Percentiles rank a stretch among this genome's conserved stretches.
These are phyloP conservation scores for Bipolaris zeicola DNA, from an alignment of 2,329 filamentous ascomycete genomes.

Conservation along the genomic window DNA sequence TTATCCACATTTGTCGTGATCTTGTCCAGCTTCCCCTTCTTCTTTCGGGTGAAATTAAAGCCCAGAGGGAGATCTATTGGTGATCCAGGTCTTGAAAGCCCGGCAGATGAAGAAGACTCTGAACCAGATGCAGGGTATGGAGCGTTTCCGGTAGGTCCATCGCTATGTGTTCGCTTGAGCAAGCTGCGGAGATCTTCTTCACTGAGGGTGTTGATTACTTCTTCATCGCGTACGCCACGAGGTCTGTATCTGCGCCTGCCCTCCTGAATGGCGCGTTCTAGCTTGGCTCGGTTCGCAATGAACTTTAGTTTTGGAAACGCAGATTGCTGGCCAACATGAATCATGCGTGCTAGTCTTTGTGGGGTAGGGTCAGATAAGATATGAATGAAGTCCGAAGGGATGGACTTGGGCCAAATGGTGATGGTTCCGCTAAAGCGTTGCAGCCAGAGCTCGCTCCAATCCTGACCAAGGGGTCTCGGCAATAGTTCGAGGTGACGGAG, in stretches of 20 bases:
- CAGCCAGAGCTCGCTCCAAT: slow-evolving; percentile 96
- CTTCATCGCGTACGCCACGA: slow-evolving; percentile 37
- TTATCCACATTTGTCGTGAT: slow-evolving; percentile 12
- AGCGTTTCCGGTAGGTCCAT: slow-evolving; percentile 14
- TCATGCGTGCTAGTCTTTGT: slow-evolving; percentile 79
- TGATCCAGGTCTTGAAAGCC: slow-evolving; percentile 33
- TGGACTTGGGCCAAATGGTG: slow-evolving; percentile 91
- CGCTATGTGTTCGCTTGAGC: slow-evolving; percentile 41
- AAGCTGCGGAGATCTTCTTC: slow-evolving; percentile 55
- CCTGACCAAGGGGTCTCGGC: slow-evolving; percentile 86
- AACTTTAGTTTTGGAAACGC: slow-evolving; percentile 93
- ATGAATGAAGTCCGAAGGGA: slow-evolving; percentile 78
- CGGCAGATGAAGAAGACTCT: slow-evolving; percentile 39
- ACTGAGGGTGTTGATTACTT: slow-evolving; percentile 49
- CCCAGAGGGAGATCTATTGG: slow-evolving; percentile 36
- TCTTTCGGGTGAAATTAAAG: slow-evolving; percentile 35
- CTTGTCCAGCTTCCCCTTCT: slow-evolving; percentile 17
- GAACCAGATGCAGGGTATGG: slow-evolving; percentile 33
- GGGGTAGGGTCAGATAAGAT: slow-evolving; percentile 85
- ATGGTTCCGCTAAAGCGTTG: slow-evolving; percentile 94
- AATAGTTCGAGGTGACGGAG: slow-evolving; percentile 90
- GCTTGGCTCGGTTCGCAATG: slow-evolving; percentile 80
- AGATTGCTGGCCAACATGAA: slow-evolving; percentile 86
- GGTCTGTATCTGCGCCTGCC: slow-evolving; percentile 56
- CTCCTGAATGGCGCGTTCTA: slow-evolving; percentile 72